phyloP scores from a whole-genome alignment of 768 basidiomycete species.

The Mycena rosella region DNA sequence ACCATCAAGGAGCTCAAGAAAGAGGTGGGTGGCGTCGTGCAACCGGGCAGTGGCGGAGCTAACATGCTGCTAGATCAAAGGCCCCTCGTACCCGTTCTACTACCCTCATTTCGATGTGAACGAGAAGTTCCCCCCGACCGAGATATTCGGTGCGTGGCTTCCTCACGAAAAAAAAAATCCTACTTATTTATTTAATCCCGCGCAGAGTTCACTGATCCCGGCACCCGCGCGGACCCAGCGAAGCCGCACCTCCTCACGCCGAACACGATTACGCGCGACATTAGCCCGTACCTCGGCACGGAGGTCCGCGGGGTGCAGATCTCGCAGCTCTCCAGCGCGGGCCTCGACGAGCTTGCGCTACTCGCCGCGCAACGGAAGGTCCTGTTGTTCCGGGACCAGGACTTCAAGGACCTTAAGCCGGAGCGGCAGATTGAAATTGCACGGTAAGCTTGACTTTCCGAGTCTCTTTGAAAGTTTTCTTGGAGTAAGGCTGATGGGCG shows the following conservation, averaged over 20 bases:
- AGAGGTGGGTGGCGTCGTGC: constrained; percentile 19
- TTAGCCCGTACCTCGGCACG: constrained; percentile 67
- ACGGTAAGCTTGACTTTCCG: constrained; percentile 43
- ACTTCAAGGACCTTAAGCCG: constrained; percentile 69
- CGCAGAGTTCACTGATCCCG: constrained; percentile 52
- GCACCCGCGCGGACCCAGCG: constrained; percentile 60
- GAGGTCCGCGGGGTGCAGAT: constrained; percentile 65
- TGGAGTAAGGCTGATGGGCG: too few species aligned
- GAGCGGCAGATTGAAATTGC: constrained; percentile 68
- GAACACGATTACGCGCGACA: constrained; percentile 51
- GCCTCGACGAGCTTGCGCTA: constrained; percentile 67
- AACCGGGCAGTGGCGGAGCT: not conserved
- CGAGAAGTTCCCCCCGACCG: constrained; percentile 64
- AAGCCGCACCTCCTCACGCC: constrained; percentile 64
- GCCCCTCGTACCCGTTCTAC: constrained; percentile 63
- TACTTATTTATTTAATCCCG: not conserved
- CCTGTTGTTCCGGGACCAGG: constrained; percentile 69
- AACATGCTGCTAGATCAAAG: constrained; percentile 40
- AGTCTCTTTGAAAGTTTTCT: too few species aligned
- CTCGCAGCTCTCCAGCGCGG: constrained; percentile 63
- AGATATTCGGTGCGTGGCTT: constrained; percentile 61
- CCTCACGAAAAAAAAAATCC: too few species aligned
- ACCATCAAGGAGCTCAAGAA: constrained; percentile 33
- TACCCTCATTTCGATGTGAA: constrained; percentile 58
- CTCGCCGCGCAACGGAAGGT: constrained; percentile 66